A percentile compares a stretch with the other conserved stretches of the same genome.
These are phyloP conservation scores for Diospyros kaki DNA, from an alignment of 148 eudicot genomes.

Conservation along the genomic window DNA sequence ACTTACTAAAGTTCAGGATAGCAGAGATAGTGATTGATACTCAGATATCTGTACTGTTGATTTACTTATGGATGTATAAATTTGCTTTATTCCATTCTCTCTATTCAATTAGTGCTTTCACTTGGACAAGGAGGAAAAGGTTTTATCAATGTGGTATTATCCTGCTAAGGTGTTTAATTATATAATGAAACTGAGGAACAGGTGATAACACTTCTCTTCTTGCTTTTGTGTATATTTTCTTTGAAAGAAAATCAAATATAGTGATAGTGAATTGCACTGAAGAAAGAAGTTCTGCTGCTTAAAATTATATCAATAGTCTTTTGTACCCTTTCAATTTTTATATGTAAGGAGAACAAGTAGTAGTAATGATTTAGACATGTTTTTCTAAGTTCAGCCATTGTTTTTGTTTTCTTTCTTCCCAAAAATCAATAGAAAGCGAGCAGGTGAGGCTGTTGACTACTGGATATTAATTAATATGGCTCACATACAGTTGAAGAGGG, in stretches of 20 bases:
- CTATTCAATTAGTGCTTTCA: neutral
- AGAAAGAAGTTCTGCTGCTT: neutral
- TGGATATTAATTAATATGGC: neutral
- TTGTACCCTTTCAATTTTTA: neutral
- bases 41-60: conserved; percentile 15
- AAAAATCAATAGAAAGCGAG: neutral
- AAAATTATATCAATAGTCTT: neutral
- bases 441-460: conserved; percentile 1
- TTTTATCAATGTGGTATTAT: neutral
- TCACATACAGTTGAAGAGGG: neutral
- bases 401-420: neutral
- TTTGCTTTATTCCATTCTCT: conserved; percentile 1
- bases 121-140: neutral
- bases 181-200: no score
- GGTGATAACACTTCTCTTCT: no score
- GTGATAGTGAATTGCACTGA: neutral
- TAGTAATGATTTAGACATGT: neutral
- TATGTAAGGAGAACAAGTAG: neutral
- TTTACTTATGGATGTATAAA: conserved; percentile 15
- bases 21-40: conserved; percentile 7
- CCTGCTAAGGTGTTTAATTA: neutral
- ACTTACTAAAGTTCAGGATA: conserved; percentile 18
- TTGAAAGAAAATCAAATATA: no score
- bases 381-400: neutral
- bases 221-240: no score